Conservation (phyloP, 208 protist genomes). For the Leishmania tropica region DNA sequence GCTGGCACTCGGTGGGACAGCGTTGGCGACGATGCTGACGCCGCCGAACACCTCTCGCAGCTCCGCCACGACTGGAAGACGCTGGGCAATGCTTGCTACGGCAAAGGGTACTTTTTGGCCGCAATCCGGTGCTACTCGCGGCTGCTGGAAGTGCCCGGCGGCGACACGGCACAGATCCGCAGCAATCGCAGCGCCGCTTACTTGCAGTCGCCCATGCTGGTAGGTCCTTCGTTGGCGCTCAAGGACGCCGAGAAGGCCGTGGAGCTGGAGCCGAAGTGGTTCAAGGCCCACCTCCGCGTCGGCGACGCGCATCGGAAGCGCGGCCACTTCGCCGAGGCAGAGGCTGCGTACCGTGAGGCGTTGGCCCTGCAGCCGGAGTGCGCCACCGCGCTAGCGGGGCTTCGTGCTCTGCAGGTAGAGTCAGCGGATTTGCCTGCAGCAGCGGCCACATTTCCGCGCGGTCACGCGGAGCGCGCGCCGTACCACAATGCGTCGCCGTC, state of each 20-base stretch:
- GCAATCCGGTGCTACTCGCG: constrained; percentile 88
- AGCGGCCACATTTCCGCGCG: background rate
- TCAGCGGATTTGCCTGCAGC: constrained; percentile 15
- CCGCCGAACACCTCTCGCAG: constrained; percentile 11
- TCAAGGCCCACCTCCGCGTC: constrained; percentile 83
- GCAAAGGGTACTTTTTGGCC: constrained; percentile 54
- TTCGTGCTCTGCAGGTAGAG: constrained; percentile 46
- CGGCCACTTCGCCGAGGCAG: constrained; percentile 84
- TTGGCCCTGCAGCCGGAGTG: constrained; percentile 61
- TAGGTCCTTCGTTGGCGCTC: constrained; percentile 75
- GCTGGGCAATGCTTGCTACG: constrained; percentile 83
- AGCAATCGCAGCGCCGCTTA: constrained; percentile 91
- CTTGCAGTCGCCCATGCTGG: constrained; percentile 70
- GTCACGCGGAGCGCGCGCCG: background rate
- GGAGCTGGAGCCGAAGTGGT: constrained; percentile 72
- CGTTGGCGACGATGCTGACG: constrained; percentile 17
- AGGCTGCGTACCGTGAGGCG: constrained; percentile 67
- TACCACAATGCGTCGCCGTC: background rate
- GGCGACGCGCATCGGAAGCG: constrained; percentile 90
- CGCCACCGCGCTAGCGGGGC: constrained; percentile 35
- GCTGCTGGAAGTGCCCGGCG: constrained; percentile 43
- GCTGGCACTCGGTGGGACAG: background rate
- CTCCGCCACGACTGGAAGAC: constrained; percentile 63
- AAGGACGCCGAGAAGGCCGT: constrained; percentile 86
- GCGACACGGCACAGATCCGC: constrained; percentile 69